phyloP scores from a whole-genome alignment of 805 yeast species.

The Cyberlindnera samutprakarnensis region DNA sequence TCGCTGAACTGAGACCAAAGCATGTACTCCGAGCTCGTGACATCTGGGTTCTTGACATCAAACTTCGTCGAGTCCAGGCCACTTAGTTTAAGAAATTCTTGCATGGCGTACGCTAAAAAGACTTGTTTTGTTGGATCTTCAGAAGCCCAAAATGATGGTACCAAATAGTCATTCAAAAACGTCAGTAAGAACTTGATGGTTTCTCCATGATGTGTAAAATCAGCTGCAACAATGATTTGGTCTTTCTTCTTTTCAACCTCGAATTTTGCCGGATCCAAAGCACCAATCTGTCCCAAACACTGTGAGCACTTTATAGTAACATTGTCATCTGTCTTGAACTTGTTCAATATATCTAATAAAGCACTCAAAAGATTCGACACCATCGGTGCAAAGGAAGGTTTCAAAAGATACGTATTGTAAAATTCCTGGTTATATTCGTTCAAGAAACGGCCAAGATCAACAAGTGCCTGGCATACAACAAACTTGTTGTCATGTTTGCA shows the following conservation, averaged over 20 bases:
- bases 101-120: constrained; percentile 83
- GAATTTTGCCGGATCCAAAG: constrained; percentile 57
- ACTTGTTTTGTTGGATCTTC: constrained; percentile 80
- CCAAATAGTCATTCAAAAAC: constrained; percentile 62
- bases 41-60: constrained; percentile 21
- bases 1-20: constrained; percentile 62
- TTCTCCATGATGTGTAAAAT: constrained; percentile 57
- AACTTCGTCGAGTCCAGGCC: constrained; percentile 34
- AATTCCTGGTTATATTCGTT: constrained; percentile 41
- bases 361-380: constrained; percentile 43
- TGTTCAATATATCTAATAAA: constrained; percentile 48
- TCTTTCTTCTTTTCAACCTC: constrained; percentile 32
- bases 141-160: constrained; percentile 84
- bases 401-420: constrained; percentile 36
- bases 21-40: constrained; percentile 21
- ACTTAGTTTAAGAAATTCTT: constrained; percentile 66
- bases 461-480: constrained; percentile 66
- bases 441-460: constrained; percentile 51
- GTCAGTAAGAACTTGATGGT: constrained; percentile 54
- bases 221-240: constrained; percentile 45
- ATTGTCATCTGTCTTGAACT: constrained; percentile 40
- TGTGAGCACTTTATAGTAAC: constrained; percentile 57
- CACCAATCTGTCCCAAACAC: constrained; percentile 72
- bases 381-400: constrained; percentile 24
- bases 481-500: constrained; percentile 56